These are phyloP conservation scores for Aspergillus quadrilineatus DNA, from an alignment of 2,329 filamentous ascomycete species.

Conservation along the genomic window DNA sequence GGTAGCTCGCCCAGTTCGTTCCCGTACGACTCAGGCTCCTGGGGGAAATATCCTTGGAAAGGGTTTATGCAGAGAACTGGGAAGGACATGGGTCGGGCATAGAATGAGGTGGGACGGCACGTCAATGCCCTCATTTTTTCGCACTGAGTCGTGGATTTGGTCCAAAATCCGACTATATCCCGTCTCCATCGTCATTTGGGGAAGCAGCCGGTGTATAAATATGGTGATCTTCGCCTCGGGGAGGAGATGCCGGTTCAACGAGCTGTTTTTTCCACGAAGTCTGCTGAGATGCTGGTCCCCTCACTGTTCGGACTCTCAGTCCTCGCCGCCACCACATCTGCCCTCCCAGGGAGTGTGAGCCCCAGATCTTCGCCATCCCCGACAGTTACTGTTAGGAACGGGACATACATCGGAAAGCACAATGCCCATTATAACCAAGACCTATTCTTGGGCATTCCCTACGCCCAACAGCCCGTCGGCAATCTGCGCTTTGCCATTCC, in stretches of 20 bases:
- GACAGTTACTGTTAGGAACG: slow-evolving; percentile 43
- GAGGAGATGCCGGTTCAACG: background rate
- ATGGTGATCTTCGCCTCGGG: background rate
- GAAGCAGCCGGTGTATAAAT: background rate
- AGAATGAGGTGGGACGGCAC: background rate
- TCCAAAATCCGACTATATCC: background rate
- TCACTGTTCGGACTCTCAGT: background rate
- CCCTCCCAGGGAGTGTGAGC: slow-evolving; percentile 6
- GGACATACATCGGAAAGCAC: slow-evolving; percentile 49
- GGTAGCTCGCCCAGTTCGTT: background rate
- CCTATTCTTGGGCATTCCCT: slow-evolving; percentile 57
- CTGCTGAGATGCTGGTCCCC: background rate
- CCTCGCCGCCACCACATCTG: slow-evolving; percentile 2
- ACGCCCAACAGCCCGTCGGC: slow-evolving; percentile 55
- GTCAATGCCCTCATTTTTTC: background rate
- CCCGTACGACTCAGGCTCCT: background rate
- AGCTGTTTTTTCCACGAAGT: background rate
- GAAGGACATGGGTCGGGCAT: background rate
- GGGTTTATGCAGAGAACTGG: background rate
- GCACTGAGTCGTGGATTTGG: background rate
- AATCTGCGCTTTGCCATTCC: slow-evolving; percentile 56
- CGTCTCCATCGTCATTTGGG: background rate
- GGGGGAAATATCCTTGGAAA: background rate
- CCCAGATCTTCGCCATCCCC: slow-evolving; percentile 27
- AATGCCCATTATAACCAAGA: slow-evolving; percentile 49